These are phyloP conservation scores for Oryza coarctata DNA, from an alignment of 176 grass and related monocot species.

Conservation along the genomic window DNA sequence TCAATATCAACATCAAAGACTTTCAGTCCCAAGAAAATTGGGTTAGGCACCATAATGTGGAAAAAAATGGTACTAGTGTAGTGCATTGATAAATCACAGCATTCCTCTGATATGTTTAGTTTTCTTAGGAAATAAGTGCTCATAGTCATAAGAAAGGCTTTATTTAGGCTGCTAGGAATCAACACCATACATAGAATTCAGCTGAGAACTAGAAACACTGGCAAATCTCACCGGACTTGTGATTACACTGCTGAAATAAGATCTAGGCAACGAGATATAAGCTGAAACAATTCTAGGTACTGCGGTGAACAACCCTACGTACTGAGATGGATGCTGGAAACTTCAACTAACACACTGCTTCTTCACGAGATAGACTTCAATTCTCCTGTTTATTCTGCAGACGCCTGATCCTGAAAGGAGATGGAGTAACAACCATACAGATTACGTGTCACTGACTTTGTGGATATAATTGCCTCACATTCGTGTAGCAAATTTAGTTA, in stretches of 20 bases:
- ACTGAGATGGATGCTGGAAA: background rate
- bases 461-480: background rate
- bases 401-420: conserved; percentile 26
- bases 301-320: background rate
- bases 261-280: conserved; percentile 22
- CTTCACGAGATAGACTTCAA: conserved; percentile 2
- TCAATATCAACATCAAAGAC: too few species aligned
- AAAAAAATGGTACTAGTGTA: background rate
- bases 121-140: background rate
- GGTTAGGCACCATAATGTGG: background rate
- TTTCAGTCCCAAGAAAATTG: too few species aligned
- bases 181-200: conserved; percentile 19
- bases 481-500: background rate
- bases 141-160: background rate
- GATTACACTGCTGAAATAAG: conserved; percentile 36
- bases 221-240: background rate
- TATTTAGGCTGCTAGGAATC: background rate
- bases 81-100: background rate
- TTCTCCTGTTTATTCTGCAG: conserved; percentile 22
- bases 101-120: background rate
- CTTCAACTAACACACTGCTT: background rate
- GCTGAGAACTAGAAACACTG: background rate
- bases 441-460: too few species aligned
- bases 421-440: background rate
- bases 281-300: conserved; percentile 4